Conservation (phyloP, 1,284 basidiomycete species). For the Rhodotorula glutinis region DNA sequence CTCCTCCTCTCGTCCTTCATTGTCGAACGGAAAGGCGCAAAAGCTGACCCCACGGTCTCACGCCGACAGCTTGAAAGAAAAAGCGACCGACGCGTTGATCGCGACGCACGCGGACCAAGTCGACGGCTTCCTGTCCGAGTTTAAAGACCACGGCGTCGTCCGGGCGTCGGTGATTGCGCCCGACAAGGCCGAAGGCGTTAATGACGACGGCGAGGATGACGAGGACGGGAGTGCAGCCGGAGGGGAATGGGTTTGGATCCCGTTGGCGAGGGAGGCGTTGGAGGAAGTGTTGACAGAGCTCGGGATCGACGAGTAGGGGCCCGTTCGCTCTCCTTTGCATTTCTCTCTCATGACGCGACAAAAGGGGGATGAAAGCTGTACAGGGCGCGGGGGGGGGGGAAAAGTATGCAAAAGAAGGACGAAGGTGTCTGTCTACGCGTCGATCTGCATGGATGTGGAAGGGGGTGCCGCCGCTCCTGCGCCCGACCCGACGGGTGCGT, state of each 20-base stretch:
- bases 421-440: background rate
- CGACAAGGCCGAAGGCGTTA: slow-evolving; percentile 44
- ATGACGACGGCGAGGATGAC: slow-evolving; percentile 44
- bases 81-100: slow-evolving; percentile 73
- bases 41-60: background rate
- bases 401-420: background rate
- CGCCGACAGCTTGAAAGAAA: slow-evolving; percentile 27
- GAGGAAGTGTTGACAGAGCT: slow-evolving; percentile 53
- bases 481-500: background rate
- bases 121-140: slow-evolving; percentile 76
- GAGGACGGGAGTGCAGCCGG: slow-evolving; percentile 38
- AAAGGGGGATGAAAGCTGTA: background rate
- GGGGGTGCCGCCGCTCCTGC: background rate
- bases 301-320: slow-evolving; percentile 37
- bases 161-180: slow-evolving; percentile 52
- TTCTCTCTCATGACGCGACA: background rate
- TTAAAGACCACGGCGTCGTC: slow-evolving; percentile 80
- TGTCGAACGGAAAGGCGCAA: background rate
- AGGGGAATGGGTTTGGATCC: slow-evolving; percentile 66
- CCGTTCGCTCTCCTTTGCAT: background rate
- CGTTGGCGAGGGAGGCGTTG: slow-evolving; percentile 64
- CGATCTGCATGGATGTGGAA: background rate
- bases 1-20: slow-evolving; percentile 40
- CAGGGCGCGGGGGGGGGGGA: background rate
- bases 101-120: slow-evolving; percentile 81